phyloP scores from a whole-genome alignment of 257 asterid genomes.

The Nicotiana benthamiana region DNA sequence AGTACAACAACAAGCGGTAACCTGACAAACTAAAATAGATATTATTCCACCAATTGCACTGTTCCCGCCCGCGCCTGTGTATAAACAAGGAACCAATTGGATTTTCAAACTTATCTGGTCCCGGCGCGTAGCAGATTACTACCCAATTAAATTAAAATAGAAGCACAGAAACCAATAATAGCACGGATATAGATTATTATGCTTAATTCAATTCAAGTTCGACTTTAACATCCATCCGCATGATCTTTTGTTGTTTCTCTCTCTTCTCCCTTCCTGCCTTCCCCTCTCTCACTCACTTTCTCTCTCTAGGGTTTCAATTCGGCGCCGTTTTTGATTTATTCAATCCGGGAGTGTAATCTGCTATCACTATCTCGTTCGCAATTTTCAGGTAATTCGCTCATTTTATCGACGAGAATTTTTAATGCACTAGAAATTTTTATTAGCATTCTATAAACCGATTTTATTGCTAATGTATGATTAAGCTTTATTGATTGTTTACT shows the following conservation, averaged over 20 bases:
- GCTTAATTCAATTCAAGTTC: constrained; percentile 22
- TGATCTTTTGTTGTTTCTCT: constrained; percentile 2
- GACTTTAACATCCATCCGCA: constrained; percentile 18
- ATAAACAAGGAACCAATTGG: not conserved
- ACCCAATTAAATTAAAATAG: not conserved
- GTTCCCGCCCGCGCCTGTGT: not conserved
- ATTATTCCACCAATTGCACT: not conserved
- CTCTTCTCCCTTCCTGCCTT: not conserved
- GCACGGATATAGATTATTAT: constrained; percentile 3
- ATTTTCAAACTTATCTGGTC: not conserved
- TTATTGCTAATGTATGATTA: not conserved
- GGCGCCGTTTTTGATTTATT: constrained; percentile 23
- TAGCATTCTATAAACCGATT: not conserved
- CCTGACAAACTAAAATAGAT: not conserved
- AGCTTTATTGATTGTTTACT: not conserved
- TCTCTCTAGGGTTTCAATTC: constrained; percentile 26
- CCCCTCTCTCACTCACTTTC: constrained; percentile 5
- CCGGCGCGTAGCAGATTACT: not conserved
- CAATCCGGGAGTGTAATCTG: constrained; percentile 7
- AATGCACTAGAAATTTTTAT: not conserved
- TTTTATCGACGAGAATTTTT: no score
- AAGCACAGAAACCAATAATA: not conserved
- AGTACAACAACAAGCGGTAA: not conserved
- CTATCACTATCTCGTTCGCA: not conserved
- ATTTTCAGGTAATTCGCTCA: constrained; percentile 9